Evolutionary conservation across 805 yeast species (phyloP), one percentile per base, ranked within the genome.

Genomic region (Monosporozyma aquatica): DNA sequence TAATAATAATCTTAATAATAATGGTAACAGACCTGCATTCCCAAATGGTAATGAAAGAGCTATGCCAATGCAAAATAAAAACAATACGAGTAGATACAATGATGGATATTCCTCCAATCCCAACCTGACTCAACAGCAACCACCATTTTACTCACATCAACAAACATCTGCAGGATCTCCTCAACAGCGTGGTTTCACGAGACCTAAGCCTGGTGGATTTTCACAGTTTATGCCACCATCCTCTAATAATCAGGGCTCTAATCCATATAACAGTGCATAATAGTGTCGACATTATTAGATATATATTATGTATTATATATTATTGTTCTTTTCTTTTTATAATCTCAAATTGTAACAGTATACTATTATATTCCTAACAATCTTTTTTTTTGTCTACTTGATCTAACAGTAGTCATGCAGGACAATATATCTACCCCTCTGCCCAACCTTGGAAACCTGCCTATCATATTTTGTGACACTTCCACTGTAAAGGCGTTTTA

Each of bases 211-310:
- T 13, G 55, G 49, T 5, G 59, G 59, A 6, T 55, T 53, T 39
- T 48, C 59, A 5, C 56, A 53, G 35, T 55, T 48, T 34, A 55
- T 55, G 59, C 59, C 59, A 27, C 37, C 32, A 25, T 23, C 41
- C 14, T 25, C 32, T 10, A 13, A 30, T 13, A 37, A 37, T 4
- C 5, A 15, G 8, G 29, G 29, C 24, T 26, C 35, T 4, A 32
- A 37, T 37, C 39, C 39, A 11, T 37, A 37, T 37, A 9, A 23
- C 9, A 23, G 9, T 23, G 9, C 6, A 23, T 23, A 23, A 23
- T 23, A 6, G 8, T 23, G 9, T 23, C 25, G n/a, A n/a, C n/a
- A n/a, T n/a, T n/a, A n/a, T n/a, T n/a, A n/a, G n/a, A n/a, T n/a
- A n/a, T n/a, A n/a, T n/a, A n/a, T n/a, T n/a, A n/a, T n/a, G n/a